phyloP scores from a whole-genome alignment of 768 basidiomycete species.

The Termitomyces heimii region DNA sequence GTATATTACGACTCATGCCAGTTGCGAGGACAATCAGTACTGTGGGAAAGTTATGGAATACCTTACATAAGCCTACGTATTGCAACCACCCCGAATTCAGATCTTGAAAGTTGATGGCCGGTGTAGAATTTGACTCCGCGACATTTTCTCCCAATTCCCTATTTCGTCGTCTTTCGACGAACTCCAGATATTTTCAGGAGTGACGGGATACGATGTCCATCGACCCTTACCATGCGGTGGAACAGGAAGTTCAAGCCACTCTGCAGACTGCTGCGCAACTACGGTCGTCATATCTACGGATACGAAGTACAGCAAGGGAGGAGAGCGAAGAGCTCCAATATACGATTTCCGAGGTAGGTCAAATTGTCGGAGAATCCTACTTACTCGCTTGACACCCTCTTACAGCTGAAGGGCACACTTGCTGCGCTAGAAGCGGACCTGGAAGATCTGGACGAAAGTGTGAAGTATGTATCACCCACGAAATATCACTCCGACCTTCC shows the following conservation, averaged over 20 bases:
- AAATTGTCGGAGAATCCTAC: not conserved
- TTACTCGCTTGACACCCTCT: not conserved
- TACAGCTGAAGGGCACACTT: slow-evolving; percentile 71
- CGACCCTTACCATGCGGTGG: slow-evolving; percentile 86
- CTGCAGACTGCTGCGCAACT: slow-evolving; percentile 67
- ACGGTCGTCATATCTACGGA: slow-evolving; percentile 71
- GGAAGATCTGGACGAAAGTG: slow-evolving; percentile 92
- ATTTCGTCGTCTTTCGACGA: not conserved
- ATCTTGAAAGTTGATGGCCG: not conserved
- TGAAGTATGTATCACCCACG: slow-evolving; percentile 48
- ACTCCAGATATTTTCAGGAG: not conserved
- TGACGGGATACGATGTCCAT: slow-evolving; percentile 41
- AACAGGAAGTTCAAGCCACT: slow-evolving; percentile 75
- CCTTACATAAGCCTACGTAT: not conserved
- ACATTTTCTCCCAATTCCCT: not conserved
- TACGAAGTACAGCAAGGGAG: slow-evolving; percentile 64
- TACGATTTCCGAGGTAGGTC: slow-evolving; percentile 69
- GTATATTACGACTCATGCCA: too few relatives aligned
- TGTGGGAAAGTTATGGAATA: not conserved
- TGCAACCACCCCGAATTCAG: not conserved
- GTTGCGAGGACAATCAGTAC: too few relatives aligned
- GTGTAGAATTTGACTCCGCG: not conserved
- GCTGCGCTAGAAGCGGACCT: slow-evolving; percentile 79
- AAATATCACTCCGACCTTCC: not conserved
- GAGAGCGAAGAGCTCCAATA: slow-evolving; percentile 78